phyloP scores from a whole-genome alignment of 306 rosid genomes.

The Pyrus betulifolia region DNA sequence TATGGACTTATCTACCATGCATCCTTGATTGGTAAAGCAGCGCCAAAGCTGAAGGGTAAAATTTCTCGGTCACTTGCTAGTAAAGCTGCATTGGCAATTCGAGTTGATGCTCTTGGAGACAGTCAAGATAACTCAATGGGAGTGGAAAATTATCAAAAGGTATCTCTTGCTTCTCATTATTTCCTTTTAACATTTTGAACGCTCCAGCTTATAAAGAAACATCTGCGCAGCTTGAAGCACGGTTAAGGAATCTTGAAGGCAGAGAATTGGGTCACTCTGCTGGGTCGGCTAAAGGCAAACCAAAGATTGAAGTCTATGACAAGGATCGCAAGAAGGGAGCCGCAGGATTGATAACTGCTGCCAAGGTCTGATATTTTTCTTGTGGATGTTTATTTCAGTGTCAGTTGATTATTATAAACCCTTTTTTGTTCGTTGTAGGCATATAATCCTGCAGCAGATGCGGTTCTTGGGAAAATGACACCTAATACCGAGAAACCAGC shows the following conservation, averaged over 20 bases:
- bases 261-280: conserved; percentile 70
- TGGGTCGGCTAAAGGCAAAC: conserved; percentile 89
- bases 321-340: conserved; percentile 81
- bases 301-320: conserved; percentile 81
- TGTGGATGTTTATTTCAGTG: background rate
- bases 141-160: conserved; percentile 77
- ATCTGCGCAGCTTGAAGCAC: conserved; percentile 59
- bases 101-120: conserved; percentile 87
- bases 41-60: conserved; percentile 82
- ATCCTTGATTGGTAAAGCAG: conserved; percentile 87
- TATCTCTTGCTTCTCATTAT: conserved; percentile 1
- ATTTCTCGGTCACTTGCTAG: conserved; percentile 91
- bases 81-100: conserved; percentile 70
- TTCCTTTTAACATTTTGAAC: background rate
- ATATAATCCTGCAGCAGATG: conserved; percentile 80
- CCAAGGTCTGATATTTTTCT: conserved; percentile 47
- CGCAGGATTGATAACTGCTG: conserved; percentile 69
- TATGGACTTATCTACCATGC: conserved; percentile 97
- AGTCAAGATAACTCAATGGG: conserved; percentile 75
- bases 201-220: background rate
- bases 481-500: conserved; percentile 15
- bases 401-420: background rate
- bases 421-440: conserved; percentile 39
- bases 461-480: conserved; percentile 36
- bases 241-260: conserved; percentile 84